phyloP scores from a whole-genome alignment of 495 filamentous ascomycete species.

The Durotheca rogersii region DNA sequence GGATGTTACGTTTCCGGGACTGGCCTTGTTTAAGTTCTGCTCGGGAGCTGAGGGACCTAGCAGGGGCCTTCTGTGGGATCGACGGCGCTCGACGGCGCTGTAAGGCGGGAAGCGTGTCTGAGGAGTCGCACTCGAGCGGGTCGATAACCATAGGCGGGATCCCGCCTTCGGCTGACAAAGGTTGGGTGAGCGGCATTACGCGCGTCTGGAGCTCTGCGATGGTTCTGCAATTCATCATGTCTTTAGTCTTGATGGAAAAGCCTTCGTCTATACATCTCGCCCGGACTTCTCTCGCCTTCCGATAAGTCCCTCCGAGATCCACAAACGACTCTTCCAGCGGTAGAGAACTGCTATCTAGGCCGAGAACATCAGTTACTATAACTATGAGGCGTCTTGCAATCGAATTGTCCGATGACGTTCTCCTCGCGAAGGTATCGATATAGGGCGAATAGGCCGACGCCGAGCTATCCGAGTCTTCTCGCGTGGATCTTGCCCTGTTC shows the following conservation, averaged over 20 bases:
- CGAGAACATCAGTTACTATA: conserved; percentile 38
- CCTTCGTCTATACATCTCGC: conserved; percentile 40
- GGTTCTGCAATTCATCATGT: conserved; percentile 44
- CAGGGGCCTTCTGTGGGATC: conserved; percentile 26
- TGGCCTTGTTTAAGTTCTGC: conserved; percentile 20
- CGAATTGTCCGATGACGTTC: conserved; percentile 22
- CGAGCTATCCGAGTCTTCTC: conserved; percentile 7
- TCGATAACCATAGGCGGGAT: conserved; percentile 7
- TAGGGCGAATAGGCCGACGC: conserved; percentile 15
- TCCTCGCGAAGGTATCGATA: conserved; percentile 11
- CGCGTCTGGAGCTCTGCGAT: conserved; percentile 41
- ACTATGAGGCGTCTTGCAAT: conserved; percentile 35
- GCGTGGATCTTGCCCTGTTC: not conserved
- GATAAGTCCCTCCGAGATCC: conserved; percentile 43
- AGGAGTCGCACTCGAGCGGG: conserved; percentile 12
- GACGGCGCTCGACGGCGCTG: conserved; percentile 7
- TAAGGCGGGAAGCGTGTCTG: not conserved
- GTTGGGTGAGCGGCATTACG: conserved; percentile 20
- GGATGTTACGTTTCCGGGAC: conserved; percentile 22
- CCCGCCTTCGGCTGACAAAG: not conserved
- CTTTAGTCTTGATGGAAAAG: conserved; percentile 39
- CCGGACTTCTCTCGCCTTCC: conserved; percentile 38
- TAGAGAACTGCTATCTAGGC: conserved; percentile 24
- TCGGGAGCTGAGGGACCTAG: conserved; percentile 11
- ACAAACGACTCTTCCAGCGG: conserved; percentile 40